Evolutionary conservation across 176 grass and related monocot genomes (phyloP).

Genomic region (Cocos nucifera): DNA sequence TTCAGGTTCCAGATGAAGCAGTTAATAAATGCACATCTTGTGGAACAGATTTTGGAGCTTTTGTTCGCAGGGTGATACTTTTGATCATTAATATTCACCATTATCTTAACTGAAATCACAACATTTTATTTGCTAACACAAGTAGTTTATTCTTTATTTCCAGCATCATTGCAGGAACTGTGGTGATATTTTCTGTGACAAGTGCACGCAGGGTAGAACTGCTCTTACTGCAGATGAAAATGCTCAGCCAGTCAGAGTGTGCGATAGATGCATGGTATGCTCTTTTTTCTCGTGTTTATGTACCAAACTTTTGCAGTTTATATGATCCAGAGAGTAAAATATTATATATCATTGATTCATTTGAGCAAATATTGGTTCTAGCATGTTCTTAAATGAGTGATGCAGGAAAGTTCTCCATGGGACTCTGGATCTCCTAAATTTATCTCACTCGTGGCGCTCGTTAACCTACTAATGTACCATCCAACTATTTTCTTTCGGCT

Average conservation of each 20-base stretch:
- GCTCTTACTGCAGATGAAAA: constrained; percentile 70
- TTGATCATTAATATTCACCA: background rate
- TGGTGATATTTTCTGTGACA: constrained; percentile 98
- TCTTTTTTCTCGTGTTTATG: background rate
- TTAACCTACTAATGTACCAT: no score
- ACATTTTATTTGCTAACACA: background rate
- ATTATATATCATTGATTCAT: no score
- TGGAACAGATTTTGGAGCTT: constrained; percentile 79
- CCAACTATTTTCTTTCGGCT: no score
- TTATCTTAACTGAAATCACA: background rate
- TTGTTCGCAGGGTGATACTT: constrained; percentile 64
- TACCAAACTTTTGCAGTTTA: background rate
- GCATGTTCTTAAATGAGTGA: no score
- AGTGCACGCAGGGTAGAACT: constrained; percentile 88
- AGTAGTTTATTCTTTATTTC: constrained; percentile 23
- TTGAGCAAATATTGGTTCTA: no score
- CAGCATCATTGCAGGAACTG: constrained; percentile 99
- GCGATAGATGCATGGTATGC: constrained; percentile 92
- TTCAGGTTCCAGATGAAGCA: constrained; percentile 93
- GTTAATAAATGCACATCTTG: constrained; percentile 71
- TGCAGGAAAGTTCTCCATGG: no score
- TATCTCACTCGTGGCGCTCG: no score
- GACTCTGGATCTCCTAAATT: no score
- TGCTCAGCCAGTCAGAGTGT: constrained; percentile 76
- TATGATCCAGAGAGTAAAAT: no score